Base-by-base conservation (phyloP, 768 basidiomycete genomes). In the Dentipellis sp. region DNA sequence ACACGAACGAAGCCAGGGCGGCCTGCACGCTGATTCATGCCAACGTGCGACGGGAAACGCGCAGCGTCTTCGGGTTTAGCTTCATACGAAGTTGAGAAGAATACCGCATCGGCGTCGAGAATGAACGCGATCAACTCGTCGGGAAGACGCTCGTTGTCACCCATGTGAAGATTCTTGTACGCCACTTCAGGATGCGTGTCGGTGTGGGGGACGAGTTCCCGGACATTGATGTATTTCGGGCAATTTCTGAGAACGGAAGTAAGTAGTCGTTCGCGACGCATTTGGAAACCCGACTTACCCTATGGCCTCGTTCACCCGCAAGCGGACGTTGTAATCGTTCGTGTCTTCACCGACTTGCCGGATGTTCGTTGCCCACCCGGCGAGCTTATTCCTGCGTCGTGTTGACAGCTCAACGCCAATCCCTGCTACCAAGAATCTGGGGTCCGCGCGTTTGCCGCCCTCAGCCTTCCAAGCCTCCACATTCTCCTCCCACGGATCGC, bases 1-100 rank as follows among this genome's bases (percentile, higher is more conserved):
- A 84, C 80, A 7, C 83, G 79, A 3, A 83, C 69, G 59, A 83
- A 84, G 0, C 83, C 84, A 9, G 74, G 75, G n/a, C 75, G 70
- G 2, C 84, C 84, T 9, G 83, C 82, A 4, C 84, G 79, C 50
- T 82, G 80, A 58, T 85, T 86, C 69, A 79, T 80, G 14, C 82
- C 80, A 9, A 81, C 62, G 59, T 84, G 83, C 1, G 83, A 82
- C 1, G 82, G 83, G 55, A 72, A 77, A 4, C 53, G 62, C 3
- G 62, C 47, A 3, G 67, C 69, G 14, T 82, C 78, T 6, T 70
- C 65, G 22, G 67, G 48, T 4, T 58, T 50, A 0, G 80, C 74
- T 2, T 69, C 57, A 56, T 83, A 82, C 0, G 73, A 71, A 4
- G 81, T 78, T 1, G 79, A 81, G 50, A 86, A 56, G 63, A 78